A percentile compares a stretch with the other conserved stretches of the same genome.
Evolutionary conservation across 2,329 filamentous ascomycete species (phyloP).

Genomic region (Nannizzia gypsea): DNA sequence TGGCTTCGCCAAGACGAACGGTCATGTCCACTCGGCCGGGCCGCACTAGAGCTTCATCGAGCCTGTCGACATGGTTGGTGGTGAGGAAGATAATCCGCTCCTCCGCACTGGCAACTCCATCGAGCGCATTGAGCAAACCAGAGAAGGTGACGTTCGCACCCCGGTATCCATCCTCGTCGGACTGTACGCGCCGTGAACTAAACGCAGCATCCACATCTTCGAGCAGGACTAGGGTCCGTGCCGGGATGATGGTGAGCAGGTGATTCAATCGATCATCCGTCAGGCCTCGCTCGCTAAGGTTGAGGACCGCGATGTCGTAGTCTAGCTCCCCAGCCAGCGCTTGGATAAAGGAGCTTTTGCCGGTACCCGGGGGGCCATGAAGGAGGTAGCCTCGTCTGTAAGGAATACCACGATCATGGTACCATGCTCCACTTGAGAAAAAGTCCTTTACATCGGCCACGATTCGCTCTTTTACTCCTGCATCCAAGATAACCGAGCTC

Average conservation of each 20-base stretch:
- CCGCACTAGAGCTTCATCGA: constrained; percentile 79
- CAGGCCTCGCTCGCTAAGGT: constrained; percentile 77
- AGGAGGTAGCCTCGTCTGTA: constrained; percentile 83
- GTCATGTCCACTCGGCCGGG: constrained; percentile 93
- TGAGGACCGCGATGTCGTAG: constrained; percentile 85
- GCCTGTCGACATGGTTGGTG: constrained; percentile 81
- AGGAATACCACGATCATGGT: constrained; percentile 85
- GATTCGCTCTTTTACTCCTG: constrained; percentile 70
- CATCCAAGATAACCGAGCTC: constrained; percentile 73
- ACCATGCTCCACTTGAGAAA: constrained; percentile 68
- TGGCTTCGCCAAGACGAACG: constrained; percentile 77
- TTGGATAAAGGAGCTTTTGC: constrained; percentile 93
- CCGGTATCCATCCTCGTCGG: constrained; percentile 69
- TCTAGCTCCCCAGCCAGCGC: constrained; percentile 85
- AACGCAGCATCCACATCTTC: constrained; percentile 92
- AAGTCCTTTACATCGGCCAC: constrained; percentile 76
- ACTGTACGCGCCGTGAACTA: constrained; percentile 58
- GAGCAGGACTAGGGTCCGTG: constrained; percentile 67
- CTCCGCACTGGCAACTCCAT: constrained; percentile 88
- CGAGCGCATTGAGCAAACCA: constrained; percentile 70
- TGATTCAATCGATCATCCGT: constrained; percentile 83
- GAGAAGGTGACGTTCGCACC: constrained; percentile 91
- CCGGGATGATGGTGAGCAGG: constrained; percentile 72
- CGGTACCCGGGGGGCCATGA: constrained; percentile 79
- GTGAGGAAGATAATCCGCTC: constrained; percentile 90